phyloP scores from a whole-genome alignment of 441 rosid genomes.

The Croton laevigatus region DNA sequence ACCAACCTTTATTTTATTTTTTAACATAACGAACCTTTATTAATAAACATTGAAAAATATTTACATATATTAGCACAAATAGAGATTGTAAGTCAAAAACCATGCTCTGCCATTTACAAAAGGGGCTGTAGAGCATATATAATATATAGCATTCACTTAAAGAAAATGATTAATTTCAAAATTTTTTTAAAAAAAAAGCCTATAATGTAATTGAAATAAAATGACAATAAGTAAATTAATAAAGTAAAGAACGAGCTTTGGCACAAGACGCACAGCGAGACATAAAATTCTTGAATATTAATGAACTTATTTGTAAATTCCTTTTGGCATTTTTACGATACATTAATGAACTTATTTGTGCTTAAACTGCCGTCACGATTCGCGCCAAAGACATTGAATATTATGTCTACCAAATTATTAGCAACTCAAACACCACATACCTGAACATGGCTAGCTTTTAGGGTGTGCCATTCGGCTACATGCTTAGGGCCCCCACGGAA shows the following conservation, averaged over 20 bases:
- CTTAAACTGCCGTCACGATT: slow-evolving; percentile 51
- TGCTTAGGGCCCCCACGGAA: too few species aligned
- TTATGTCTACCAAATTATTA: slow-evolving; percentile 43
- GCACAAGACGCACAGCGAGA: too few species aligned
- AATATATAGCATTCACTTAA: background rate
- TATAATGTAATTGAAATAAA: too few species aligned
- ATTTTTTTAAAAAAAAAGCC: too few species aligned
- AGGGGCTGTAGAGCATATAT: background rate
- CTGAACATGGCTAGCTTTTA: too few species aligned
- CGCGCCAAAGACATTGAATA: slow-evolving; percentile 53
- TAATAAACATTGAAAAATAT: background rate
- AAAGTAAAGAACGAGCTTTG: too few species aligned
- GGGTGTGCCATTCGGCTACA: too few species aligned
- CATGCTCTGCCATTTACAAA: background rate
- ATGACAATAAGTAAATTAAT: too few species aligned
- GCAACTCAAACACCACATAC: slow-evolving; percentile 52
- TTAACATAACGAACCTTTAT: background rate
- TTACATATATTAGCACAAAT: background rate
- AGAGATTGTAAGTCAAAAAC: background rate
- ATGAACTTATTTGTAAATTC: slow-evolving; percentile 23
- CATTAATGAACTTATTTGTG: slow-evolving; percentile 52
- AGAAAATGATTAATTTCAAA: background rate
- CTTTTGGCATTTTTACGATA: slow-evolving; percentile 37
- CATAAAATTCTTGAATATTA: slow-evolving; percentile 7
- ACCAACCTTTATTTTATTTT: too few species aligned